Evolutionary conservation across 2,329 filamentous ascomycete species (phyloP), one percentile per base, ranked within the genome.

Genomic region (Aspergillus sp.): DNA sequence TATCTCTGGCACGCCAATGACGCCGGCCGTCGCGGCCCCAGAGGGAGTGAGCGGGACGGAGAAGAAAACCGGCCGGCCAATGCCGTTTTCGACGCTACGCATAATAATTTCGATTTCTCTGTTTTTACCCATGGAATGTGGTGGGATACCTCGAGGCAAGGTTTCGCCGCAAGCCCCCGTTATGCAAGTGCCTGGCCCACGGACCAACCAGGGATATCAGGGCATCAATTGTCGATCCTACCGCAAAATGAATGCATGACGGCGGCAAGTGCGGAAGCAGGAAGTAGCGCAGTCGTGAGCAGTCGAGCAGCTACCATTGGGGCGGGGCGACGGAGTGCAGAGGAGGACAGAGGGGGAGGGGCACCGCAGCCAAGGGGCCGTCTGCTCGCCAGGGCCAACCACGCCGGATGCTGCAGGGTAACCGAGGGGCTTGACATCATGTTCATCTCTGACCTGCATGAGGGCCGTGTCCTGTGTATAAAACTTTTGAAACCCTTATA

Each of bases 251-350:
- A 27, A 24, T 17, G 13, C 37, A 22, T 29, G 30, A 26, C 27
- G 30, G 45, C 42, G 43, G 42, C 32, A 41, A 42, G 26, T 37
- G 45, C 45, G 45, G 42, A 33, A 38, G 26, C 29, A n/a, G n/a
- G n/a, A n/a, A n/a, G n/a, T n/a, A n/a, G n/a, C n/a, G n/a, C n/a
- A n/a, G n/a, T n/a, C n/a, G n/a, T n/a, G n/a, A n/a, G n/a, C n/a
- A n/a, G n/a, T n/a, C n/a, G n/a, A n/a, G n/a, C n/a, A n/a, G n/a
- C n/a, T n/a, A n/a, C n/a, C n/a, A n/a, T n/a, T n/a, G n/a, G n/a
- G n/a, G n/a, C n/a, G n/a, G n/a, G n/a, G n/a, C n/a, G n/a, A n/a
- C n/a, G n/a, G 11, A 35, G 25, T 34, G 27, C 30, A 20, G 34
- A n/a, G n/a, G n/a, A n/a, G n/a, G n/a, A n/a, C n/a, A n/a, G n/a